Evolutionary conservation across 2,329 filamentous ascomycete genomes (phyloP), one percentile per base, ranked within the genome.

Genomic region (Neopestalotiopsis clavispora): DNA sequence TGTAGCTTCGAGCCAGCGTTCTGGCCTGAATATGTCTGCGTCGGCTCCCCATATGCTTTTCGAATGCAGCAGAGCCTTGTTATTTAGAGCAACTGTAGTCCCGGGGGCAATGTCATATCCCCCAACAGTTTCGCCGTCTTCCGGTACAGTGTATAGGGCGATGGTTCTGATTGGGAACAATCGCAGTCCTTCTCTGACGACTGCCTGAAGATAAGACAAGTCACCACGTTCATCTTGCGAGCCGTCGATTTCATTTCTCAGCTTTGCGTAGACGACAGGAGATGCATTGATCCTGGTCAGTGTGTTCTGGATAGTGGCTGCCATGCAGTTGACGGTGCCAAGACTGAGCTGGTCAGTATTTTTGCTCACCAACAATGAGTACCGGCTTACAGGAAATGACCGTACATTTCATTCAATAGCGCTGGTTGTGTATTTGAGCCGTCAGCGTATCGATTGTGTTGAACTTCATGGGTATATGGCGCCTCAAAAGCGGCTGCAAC

Each of bases 1-100:
- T 12, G 79, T 76, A 0, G 73, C 76, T 69, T 82, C 76, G 14
- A 85, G 69, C 82, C 83, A 85, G 30, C 84, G 75, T 40, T 83
- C 82, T 0, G 84, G 84, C 12, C 80, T 75, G 72, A 81, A 86
- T 0, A 69, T 66, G 32, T 77, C 73, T 12, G 74, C 74, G 32
- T 77, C 77, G 3, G 68, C 40, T 14, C 77, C 80, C 72, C 69
- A 82, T 70, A 61, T 80, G 74, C 72, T 82, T 77, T 59, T 77
- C 65, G 79, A 74, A 7, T 78, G 77, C 72, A 81, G 79, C 20
- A 84, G 70, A 1, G 78, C 81, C 67, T 78, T 76, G 49, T 81
- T 75, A 67, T 80, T 82, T 52, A 79, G 76, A 13, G 79, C 81
- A 10, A 85, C 72, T 64, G 79, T 76, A 1, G 78, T 80, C 1